Percentiles rank a stretch among this genome's conserved stretches.
These are phyloP conservation scores for Candida caryicola DNA, from an alignment of 805 yeast species.

Conservation along the genomic window DNA sequence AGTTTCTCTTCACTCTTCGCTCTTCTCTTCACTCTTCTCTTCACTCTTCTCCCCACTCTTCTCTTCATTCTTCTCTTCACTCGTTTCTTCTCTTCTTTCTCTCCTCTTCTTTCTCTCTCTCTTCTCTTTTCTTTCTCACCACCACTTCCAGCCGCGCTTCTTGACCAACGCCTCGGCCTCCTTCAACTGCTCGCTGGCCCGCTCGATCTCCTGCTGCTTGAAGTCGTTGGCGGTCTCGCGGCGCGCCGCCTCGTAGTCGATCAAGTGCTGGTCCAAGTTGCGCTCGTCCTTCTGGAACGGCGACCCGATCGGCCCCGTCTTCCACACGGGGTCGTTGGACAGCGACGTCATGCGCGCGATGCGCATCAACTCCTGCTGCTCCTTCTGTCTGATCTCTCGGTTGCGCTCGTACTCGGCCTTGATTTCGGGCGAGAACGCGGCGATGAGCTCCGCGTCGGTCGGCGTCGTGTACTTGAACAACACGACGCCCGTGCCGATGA, in stretches of 20 bases:
- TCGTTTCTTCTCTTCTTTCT: no score
- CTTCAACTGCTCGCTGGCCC: conserved; percentile 27
- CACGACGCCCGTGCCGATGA: conserved; percentile 70
- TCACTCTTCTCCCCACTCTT: no score
- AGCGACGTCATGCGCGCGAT: conserved; percentile 61
- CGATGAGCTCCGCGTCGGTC: conserved; percentile 75
- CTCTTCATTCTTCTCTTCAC: no score
- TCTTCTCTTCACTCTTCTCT: no score
- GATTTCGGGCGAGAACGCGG: conserved; percentile 77
- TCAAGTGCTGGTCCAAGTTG: conserved; percentile 32
- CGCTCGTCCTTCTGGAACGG: conserved; percentile 60
- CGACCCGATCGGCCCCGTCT: conserved; percentile 63
- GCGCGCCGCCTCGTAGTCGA: conserved; percentile 47
- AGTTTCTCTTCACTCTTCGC: no score
- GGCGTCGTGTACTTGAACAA: conserved; percentile 77
- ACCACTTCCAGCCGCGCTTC: conserved; percentile 21
- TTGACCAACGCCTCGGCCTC: conserved; percentile 26
- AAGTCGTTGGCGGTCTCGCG: conserved; percentile 42
- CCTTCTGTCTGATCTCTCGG: conserved; percentile 57
- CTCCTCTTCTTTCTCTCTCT: no score
- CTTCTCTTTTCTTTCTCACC: conserved; percentile 2
- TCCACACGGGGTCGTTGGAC: conserved; percentile 80
- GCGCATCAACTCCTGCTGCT: conserved; percentile 67
- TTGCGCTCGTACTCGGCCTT: conserved; percentile 70
- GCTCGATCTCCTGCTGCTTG: conserved; percentile 35